Percentiles rank a stretch among this genome's conserved stretches.
Evolutionary conservation across 768 basidiomycete genomes (phyloP).

Genomic region (Suillus americanus): DNA sequence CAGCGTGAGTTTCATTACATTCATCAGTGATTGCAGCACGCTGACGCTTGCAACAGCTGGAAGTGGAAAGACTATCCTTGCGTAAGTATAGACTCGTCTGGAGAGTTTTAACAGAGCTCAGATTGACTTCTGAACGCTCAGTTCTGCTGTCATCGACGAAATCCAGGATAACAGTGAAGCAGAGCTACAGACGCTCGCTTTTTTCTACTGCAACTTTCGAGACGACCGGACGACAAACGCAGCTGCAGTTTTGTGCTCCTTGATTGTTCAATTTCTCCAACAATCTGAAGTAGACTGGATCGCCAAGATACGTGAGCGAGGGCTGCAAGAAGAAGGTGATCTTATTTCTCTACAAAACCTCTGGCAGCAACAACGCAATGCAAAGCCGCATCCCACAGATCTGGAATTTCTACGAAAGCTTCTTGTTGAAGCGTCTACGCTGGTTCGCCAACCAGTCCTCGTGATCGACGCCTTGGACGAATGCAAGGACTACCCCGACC

Average conservation of each 20-base stretch:
- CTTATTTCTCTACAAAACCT: background rate
- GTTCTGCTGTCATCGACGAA: too few relatives aligned
- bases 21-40: too few relatives aligned
- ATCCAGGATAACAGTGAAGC: too few relatives aligned
- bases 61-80: too few relatives aligned
- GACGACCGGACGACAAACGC: conserved; percentile 8
- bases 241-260: conserved; percentile 16
- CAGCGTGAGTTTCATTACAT: too few relatives aligned
- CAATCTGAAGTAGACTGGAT: background rate
- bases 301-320: too few relatives aligned
- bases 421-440: background rate
- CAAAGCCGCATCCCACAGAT: background rate
- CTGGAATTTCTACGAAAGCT: background rate
- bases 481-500: conserved; percentile 4
- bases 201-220: conserved; percentile 18
- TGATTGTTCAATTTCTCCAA: conserved; percentile 11
- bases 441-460: background rate
- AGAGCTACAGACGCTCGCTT: background rate
- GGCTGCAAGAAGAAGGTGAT: too few relatives aligned
- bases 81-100: too few relatives aligned
- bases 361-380: background rate
- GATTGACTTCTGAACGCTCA: too few relatives aligned
- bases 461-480: conserved; percentile 15
- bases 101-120: too few relatives aligned
- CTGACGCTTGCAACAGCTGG: too few relatives aligned